A percentile compares a stretch with the other conserved stretches of the same genome.
Conservation (phyloP, 306 rosid genomes). For the Prunus mira region DNA sequence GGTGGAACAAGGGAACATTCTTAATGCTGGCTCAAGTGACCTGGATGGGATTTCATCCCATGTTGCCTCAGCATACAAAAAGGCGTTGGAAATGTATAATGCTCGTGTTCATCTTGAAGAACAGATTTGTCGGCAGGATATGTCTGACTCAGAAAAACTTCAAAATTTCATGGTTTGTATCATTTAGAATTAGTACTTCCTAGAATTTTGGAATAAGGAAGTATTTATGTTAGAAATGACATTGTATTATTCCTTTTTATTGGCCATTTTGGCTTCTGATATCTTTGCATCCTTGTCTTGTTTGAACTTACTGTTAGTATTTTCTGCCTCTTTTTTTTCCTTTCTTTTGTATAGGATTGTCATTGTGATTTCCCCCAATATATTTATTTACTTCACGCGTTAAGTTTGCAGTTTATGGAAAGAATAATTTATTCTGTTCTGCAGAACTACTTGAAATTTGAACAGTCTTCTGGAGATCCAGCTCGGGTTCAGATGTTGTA, state of each 20-base stretch:
- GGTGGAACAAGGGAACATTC: conserved; percentile 51
- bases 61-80: conserved; percentile 62
- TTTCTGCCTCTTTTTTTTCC: background rate
- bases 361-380: background rate
- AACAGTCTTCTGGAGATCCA: conserved; percentile 73
- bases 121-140: conserved; percentile 46
- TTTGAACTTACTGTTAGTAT: conserved; percentile 8
- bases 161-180: conserved; percentile 61
- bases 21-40: conserved; percentile 38
- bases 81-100: conserved; percentile 71
- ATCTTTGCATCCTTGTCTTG: background rate
- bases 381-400: background rate
- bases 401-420: background rate
- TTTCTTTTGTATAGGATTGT: background rate
- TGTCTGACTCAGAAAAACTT: conserved; percentile 60
- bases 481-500: conserved; percentile 73
- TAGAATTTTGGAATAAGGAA: background rate
- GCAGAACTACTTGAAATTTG: conserved; percentile 84
- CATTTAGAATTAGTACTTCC: background rate
- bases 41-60: conserved; percentile 51
- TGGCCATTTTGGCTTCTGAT: background rate
- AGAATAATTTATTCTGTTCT: conserved; percentile 17
- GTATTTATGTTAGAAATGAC: background rate
- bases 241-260: background rate
- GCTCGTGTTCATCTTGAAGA: conserved; percentile 67